Conservation (phyloP, 176 grass and related monocot species). For the Oryza coarctata region DNA sequence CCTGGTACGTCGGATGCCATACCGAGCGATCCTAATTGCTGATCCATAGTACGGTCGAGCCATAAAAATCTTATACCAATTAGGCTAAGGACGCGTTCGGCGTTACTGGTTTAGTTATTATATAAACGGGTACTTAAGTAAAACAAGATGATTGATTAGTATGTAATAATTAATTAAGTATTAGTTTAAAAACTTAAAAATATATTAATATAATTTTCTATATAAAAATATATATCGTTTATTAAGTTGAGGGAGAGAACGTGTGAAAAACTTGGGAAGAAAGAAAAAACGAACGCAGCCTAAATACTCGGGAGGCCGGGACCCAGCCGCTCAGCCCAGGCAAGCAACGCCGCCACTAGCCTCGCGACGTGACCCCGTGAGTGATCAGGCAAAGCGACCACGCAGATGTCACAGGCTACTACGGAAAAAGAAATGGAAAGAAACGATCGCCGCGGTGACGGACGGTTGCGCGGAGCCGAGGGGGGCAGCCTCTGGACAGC, state of each 20-base stretch:
- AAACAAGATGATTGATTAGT: no score
- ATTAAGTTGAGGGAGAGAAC: no score
- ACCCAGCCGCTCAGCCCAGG: not conserved
- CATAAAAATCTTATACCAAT: not conserved
- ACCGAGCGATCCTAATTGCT: not conserved
- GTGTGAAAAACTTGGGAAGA: no score
- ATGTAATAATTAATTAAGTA: no score
- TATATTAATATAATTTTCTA: no score
- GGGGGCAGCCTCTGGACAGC: constrained; percentile 4
- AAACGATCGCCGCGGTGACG: not conserved
- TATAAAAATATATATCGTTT: no score
- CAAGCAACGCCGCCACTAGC: not conserved
- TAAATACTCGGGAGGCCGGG: not conserved
- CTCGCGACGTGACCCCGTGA: not conserved
- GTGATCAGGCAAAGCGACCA: constrained; percentile 11
- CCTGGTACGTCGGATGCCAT: constrained; percentile 23
- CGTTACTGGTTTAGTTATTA: no score
- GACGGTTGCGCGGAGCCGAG: constrained; percentile 26
- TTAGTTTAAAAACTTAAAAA: no score
- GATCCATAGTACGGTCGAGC: not conserved
- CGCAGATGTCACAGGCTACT: constrained; percentile 19
- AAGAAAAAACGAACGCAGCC: no score
- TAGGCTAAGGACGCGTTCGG: no score
- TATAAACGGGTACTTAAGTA: no score
- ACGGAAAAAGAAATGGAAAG: not conserved